Evolutionary conservation across 306 rosid genomes (phyloP).

Genomic region (Argentina anserina): DNA sequence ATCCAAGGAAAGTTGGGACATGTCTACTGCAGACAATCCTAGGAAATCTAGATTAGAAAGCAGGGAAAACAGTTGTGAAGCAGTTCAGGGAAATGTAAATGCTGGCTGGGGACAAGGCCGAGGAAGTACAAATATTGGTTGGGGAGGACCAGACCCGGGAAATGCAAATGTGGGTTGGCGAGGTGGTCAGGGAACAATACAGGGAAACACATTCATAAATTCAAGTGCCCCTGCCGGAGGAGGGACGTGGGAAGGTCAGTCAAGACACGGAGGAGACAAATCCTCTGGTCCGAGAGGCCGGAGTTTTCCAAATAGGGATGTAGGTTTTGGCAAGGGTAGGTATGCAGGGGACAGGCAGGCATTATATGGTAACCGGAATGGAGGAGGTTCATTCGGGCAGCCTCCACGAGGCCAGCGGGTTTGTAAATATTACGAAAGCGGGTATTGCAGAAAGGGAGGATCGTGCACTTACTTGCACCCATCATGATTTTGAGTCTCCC

Average conservation of each 20-base stretch:
- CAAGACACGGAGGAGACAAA: slow-evolving; percentile 58
- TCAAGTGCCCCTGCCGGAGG: slow-evolving; percentile 25
- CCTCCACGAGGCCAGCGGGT: slow-evolving; percentile 73
- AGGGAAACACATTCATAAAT: slow-evolving; percentile 41
- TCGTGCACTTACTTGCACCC: slow-evolving; percentile 71
- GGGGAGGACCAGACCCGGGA: slow-evolving; percentile 47
- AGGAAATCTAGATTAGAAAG: slow-evolving; percentile 64
- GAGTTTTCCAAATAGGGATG: slow-evolving; percentile 53
- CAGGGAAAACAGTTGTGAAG: slow-evolving; percentile 44
- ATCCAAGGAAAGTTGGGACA: slow-evolving; percentile 43
- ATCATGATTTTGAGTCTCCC: slow-evolving; percentile 58
- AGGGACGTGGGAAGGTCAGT: slow-evolving; percentile 45
- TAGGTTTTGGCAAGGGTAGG: slow-evolving; percentile 50
- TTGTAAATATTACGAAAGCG: slow-evolving; percentile 81
- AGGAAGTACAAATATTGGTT: slow-evolving; percentile 36
- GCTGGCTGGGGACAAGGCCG: slow-evolving; percentile 40
- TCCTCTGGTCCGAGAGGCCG: slow-evolving; percentile 48
- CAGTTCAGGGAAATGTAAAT: slow-evolving; percentile 41
- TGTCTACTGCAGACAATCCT: slow-evolving; percentile 36
- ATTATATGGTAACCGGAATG: slow-evolving; percentile 42
- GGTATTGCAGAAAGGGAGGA: slow-evolving; percentile 75
- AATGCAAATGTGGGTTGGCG: slow-evolving; percentile 43
- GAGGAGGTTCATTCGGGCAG: slow-evolving; percentile 48
- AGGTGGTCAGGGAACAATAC: slow-evolving; percentile 38
- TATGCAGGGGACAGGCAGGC: slow-evolving; percentile 52